These are phyloP conservation scores for Ganoderma multipileum DNA, from an alignment of 1,284 basidiomycete genomes.

Conservation along the genomic window DNA sequence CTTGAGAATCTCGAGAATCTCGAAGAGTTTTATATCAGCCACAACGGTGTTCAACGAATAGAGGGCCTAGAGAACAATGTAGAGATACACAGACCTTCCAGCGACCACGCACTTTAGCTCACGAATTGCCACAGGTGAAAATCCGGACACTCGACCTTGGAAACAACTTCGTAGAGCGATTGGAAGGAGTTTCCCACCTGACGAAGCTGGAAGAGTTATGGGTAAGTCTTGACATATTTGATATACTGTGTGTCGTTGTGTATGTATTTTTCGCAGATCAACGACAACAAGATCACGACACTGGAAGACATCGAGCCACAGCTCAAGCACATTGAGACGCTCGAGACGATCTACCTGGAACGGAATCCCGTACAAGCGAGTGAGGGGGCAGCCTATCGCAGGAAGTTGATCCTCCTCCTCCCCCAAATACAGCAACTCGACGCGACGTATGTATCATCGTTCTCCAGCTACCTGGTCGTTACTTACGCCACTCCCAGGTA, in stretches of 20 bases:
- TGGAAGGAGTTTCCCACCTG: conserved; percentile 87
- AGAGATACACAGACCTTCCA: no score
- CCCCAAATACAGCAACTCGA: conserved; percentile 95
- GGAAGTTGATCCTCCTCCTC: conserved; percentile 89
- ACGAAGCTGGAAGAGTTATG: conserved; percentile 88
- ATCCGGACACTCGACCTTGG: conserved; percentile 90
- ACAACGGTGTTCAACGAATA: conserved; percentile 89
- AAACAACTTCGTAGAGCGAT: conserved; percentile 80
- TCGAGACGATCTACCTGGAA: conserved; percentile 95
- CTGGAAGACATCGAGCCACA: conserved; percentile 75
- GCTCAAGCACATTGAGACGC: conserved; percentile 68
- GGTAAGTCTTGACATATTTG: conserved; percentile 58
- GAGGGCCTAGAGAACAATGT: conserved; percentile 90
- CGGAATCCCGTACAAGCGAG: conserved; percentile 89
- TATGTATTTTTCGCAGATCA: conserved; percentile 67
- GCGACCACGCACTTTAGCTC: neutral
- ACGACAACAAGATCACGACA: conserved; percentile 83
- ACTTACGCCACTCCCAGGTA: conserved; percentile 21
- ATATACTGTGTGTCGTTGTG: neutral
- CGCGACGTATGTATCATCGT: conserved; percentile 75
- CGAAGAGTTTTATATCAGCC: conserved; percentile 93
- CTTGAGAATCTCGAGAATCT: conserved; percentile 76
- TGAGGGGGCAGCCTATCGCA: conserved; percentile 83
- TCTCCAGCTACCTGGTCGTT: no score
- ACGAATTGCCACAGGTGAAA: conserved; percentile 57